phyloP scores from a whole-genome alignment of 805 yeast species.

The Tetrapisispora taiwanensis region DNA sequence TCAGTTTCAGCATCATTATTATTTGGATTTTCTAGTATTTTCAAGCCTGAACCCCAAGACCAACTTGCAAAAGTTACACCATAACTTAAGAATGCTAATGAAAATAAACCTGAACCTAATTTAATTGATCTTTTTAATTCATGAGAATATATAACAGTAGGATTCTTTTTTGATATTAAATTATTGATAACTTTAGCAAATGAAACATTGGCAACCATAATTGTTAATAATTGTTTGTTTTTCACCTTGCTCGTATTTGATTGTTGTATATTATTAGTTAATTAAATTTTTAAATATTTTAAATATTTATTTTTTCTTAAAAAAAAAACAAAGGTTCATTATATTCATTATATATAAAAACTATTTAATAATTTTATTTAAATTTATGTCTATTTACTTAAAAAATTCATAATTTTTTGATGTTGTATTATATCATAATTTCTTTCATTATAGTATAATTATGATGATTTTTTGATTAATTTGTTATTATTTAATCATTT shows the following conservation, averaged over 20 bases:
- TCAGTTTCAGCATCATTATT: slow-evolving; percentile 6
- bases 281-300: too few relatives aligned
- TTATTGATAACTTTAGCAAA: slow-evolving; percentile 14
- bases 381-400: too few relatives aligned
- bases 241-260: too few relatives aligned
- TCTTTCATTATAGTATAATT: too few relatives aligned
- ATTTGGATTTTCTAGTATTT: slow-evolving; percentile 2
- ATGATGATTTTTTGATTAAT: too few relatives aligned
- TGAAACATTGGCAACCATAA: neutral
- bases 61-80: slow-evolving; percentile 23
- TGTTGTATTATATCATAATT: too few relatives aligned
- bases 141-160: slow-evolving; percentile 17
- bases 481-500: too few relatives aligned
- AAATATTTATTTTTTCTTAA: too few relatives aligned
- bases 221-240: too few relatives aligned
- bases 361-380: neutral
- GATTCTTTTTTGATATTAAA: slow-evolving; percentile 13
- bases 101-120: slow-evolving; percentile 15
- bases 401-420: too few relatives aligned
- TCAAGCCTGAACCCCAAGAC: slow-evolving; percentile 17
- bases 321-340: neutral
- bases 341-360: neutral
- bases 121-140: slow-evolving; percentile 10
- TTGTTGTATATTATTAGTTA: too few relatives aligned
- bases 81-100: slow-evolving; percentile 21